phyloP scores from a whole-genome alignment of 345 rosid genomes.

The Garcia nutans region DNA sequence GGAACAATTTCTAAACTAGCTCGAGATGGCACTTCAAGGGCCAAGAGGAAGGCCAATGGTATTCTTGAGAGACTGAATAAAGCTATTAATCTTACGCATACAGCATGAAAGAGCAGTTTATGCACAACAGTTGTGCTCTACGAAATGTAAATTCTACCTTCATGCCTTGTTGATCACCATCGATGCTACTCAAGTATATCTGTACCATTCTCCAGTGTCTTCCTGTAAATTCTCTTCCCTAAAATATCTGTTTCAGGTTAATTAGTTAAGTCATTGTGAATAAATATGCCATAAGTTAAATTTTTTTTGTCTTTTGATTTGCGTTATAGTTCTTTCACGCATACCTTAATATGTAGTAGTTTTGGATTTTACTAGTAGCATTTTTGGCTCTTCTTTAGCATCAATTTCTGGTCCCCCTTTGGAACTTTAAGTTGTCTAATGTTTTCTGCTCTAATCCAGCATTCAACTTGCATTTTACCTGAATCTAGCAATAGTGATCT shows the following conservation, averaged over 20 bases:
- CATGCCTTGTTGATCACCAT: constrained; percentile 7
- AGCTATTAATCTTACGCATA: constrained; percentile 70
- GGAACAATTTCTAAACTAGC: constrained; percentile 79
- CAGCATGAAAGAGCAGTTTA: constrained; percentile 50
- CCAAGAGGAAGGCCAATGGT: constrained; percentile 83
- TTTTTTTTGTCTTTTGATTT: constrained; percentile 6
- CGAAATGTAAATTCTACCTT: constrained; percentile 37
- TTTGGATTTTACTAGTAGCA: background rate
- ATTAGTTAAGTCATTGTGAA: constrained; percentile 42
- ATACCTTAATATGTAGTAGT: constrained; percentile 7
- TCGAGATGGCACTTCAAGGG: constrained; percentile 83
- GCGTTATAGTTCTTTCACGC: background rate
- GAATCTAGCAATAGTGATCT: background rate
- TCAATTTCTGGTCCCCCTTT: background rate
- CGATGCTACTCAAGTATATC: constrained; percentile 11
- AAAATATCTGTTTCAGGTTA: constrained; percentile 25
- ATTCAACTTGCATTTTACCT: background rate
- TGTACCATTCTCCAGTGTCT: constrained; percentile 14
- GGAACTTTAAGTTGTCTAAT: background rate
- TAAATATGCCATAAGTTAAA: constrained; percentile 21
- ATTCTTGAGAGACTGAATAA: constrained; percentile 75
- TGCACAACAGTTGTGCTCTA: constrained; percentile 6
- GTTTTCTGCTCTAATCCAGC: constrained; percentile 5
- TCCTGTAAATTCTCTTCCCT: constrained; percentile 41
- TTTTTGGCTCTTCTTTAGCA: constrained; percentile 15